A percentile compares a stretch with the other conserved stretches of the same genome.
These are phyloP conservation scores for Verticillium nubilum DNA, from an alignment of 2,329 filamentous ascomycete species.

Conservation along the genomic window DNA sequence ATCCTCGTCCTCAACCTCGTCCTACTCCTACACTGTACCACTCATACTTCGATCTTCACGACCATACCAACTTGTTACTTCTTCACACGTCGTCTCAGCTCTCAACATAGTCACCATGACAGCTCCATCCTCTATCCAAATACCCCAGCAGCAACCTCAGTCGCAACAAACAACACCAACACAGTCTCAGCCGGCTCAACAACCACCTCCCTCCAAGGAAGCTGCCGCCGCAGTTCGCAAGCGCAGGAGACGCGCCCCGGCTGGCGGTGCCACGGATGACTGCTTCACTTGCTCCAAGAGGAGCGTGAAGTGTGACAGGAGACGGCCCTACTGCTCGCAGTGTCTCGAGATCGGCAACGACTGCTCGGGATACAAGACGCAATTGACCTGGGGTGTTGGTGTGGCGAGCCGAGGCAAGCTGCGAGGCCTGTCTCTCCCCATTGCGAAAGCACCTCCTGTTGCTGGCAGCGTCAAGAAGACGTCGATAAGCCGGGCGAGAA, in stretches of 20 bases:
- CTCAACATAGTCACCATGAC: slow-evolving; percentile 7
- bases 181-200: slow-evolving; percentile 26
- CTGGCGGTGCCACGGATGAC: slow-evolving; percentile 86
- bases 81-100: not conserved
- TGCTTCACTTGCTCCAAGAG: slow-evolving; percentile 91
- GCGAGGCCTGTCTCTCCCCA: slow-evolving; percentile 73
- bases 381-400: slow-evolving; percentile 92
- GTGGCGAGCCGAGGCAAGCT: slow-evolving; percentile 95
- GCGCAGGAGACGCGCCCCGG: slow-evolving; percentile 80
- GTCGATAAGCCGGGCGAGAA: slow-evolving; percentile 34
- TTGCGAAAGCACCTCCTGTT: slow-evolving; percentile 56
- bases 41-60: not conserved
- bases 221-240: slow-evolving; percentile 49
- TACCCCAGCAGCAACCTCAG: slow-evolving; percentile 1
- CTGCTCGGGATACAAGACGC: slow-evolving; percentile 94
- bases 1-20: not conserved
- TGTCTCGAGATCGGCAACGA: slow-evolving; percentile 89
- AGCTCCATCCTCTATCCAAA: slow-evolving; percentile 11
- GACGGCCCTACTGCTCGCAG: slow-evolving; percentile 89
- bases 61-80: not conserved
- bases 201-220: slow-evolving; percentile 42
- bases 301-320: slow-evolving; percentile 80
- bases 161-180: not conserved
- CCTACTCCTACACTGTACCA: not conserved
- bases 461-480: slow-evolving; percentile 43